These are phyloP conservation scores for Solanum peruvianum DNA, from an alignment of 257 asterid genomes.

Conservation along the genomic window DNA sequence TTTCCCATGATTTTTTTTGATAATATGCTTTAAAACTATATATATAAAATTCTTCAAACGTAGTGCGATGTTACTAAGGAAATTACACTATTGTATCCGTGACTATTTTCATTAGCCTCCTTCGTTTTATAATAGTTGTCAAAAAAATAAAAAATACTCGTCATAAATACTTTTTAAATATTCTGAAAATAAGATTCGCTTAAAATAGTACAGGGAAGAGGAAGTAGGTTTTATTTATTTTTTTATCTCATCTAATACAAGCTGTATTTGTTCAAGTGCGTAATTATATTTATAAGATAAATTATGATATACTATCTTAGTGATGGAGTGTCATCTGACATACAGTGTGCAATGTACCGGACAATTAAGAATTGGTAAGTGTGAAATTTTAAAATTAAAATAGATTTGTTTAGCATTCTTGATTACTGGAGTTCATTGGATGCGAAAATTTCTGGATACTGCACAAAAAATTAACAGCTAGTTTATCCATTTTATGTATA, in stretches of 20 bases:
- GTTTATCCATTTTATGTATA: background rate
- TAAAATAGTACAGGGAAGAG: background rate
- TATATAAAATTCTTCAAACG: background rate
- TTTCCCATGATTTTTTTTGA: background rate
- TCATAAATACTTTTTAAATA: background rate
- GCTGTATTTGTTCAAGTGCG: background rate
- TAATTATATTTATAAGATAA: background rate
- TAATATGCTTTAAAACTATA: background rate
- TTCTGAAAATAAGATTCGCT: too few relatives aligned
- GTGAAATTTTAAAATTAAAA: background rate
- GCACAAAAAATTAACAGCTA: background rate
- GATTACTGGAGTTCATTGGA: background rate
- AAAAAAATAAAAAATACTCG: accelerated
- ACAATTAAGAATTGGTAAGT: background rate
- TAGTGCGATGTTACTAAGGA: background rate
- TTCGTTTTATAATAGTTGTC: background rate
- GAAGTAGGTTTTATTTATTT: background rate
- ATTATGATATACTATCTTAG: background rate
- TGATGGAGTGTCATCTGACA: background rate
- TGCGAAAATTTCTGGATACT: background rate
- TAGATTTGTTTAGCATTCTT: background rate
- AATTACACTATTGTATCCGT: background rate
- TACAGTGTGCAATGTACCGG: background rate
- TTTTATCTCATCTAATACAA: background rate
- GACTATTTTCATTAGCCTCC: background rate